phyloP scores from a whole-genome alignment of 441 rosid species.

The Syzygium malaccense region DNA sequence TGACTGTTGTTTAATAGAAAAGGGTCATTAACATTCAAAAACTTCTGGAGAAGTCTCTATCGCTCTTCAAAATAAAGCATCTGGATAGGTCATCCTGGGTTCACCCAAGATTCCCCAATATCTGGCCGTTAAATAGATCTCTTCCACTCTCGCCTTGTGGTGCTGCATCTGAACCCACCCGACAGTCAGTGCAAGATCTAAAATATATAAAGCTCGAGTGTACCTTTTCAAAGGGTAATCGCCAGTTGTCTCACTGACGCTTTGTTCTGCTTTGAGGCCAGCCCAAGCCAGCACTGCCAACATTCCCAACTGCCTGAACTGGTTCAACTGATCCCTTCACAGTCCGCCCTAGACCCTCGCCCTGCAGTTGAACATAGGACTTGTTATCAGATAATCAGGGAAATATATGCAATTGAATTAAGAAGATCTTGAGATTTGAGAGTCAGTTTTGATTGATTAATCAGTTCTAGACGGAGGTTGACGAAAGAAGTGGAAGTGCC shows the following conservation, averaged over 20 bases:
- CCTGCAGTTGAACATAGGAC: constrained; percentile 32
- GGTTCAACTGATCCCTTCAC: constrained; percentile 69
- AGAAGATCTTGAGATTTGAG: neutral
- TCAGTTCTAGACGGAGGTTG: neutral
- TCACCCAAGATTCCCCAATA: neutral
- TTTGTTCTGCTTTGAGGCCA: constrained; percentile 45
- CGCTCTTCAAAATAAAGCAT: neutral
- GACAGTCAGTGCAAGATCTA: neutral
- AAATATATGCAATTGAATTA: neutral
- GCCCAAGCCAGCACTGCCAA: constrained; percentile 79
- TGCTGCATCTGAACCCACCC: neutral
- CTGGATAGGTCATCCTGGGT: neutral
- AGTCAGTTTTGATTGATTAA: neutral
- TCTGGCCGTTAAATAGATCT: neutral
- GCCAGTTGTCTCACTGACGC: neutral
- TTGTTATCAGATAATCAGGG: neutral
- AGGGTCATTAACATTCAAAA: neutral
- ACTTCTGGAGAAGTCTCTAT: neutral
- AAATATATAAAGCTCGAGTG: neutral
- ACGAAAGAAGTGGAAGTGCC: neutral
- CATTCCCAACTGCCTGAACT: constrained; percentile 56
- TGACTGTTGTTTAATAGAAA: neutral
- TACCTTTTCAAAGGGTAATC: neutral
- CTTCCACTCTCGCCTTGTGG: neutral
- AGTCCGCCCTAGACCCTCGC: constrained; percentile 68